These are phyloP conservation scores for Dioscorea cayenensis DNA, from an alignment of 116 monocot species.

Conservation along the genomic window DNA sequence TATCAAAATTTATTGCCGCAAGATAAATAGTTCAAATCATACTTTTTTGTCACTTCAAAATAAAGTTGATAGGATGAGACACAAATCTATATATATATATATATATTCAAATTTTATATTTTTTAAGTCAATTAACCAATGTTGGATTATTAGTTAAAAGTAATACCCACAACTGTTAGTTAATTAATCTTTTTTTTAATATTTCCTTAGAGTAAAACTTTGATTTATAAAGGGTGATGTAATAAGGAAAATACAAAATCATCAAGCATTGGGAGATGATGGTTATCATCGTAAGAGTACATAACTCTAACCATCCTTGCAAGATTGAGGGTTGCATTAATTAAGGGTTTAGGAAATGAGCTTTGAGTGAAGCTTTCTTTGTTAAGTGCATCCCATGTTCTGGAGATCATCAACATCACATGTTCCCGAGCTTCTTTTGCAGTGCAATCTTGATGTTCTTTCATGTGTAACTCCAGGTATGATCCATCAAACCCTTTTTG, in stretches of 20 bases:
- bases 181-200: too few species aligned
- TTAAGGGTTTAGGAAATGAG: constrained; percentile 15
- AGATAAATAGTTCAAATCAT: too few species aligned
- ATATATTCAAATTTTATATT: too few species aligned
- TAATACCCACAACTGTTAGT: too few species aligned
- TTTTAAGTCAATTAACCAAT: too few species aligned
- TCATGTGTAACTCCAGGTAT: constrained; percentile 39
- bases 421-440: constrained; percentile 18
- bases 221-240: not conserved
- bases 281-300: constrained; percentile 7
- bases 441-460: constrained; percentile 20
- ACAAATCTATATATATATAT: too few species aligned
- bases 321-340: constrained; percentile 17
- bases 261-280: constrained; percentile 5
- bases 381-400: constrained; percentile 32
- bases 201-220: not conserved
- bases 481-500: constrained; percentile 56
- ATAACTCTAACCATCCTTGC: constrained; percentile 12
- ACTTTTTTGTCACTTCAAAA: too few species aligned
- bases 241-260: constrained; percentile 2
- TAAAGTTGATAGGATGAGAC: too few species aligned
- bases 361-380: constrained; percentile 20
- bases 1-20: too few species aligned
- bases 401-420: constrained; percentile 23
- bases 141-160: too few species aligned